Evolutionary conservation across 495 filamentous ascomycete species (phyloP).

Genomic region (Podospora bellae-mahoneyi): DNA sequence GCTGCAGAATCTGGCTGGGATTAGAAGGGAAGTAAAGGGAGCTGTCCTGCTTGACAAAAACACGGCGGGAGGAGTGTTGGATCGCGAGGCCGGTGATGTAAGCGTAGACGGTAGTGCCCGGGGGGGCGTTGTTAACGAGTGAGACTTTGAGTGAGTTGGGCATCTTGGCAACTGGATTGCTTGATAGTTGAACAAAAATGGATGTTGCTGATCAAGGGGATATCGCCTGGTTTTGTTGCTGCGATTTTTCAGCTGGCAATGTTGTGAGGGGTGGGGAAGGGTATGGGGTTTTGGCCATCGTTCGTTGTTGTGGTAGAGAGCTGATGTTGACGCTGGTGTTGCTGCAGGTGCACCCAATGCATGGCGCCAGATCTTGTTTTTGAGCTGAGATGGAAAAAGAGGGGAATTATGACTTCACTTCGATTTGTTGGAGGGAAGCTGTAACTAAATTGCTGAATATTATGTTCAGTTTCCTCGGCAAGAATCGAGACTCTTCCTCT

Average conservation of each 20-base stretch:
- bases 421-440: not conserved
- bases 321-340: not conserved
- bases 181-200: not conserved
- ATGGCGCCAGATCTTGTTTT: not conserved
- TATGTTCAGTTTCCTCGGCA: no score
- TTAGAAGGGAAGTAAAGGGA: slow-evolving; percentile 39
- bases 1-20: slow-evolving; percentile 38
- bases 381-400: not conserved
- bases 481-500: no score
- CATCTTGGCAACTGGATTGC: slow-evolving; percentile 26
- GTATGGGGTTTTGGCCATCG: not conserved
- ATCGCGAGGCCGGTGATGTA: slow-evolving; percentile 47
- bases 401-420: not conserved
- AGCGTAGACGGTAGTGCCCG: slow-evolving; percentile 31
- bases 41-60: slow-evolving; percentile 35
- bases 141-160: slow-evolving; percentile 40
- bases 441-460: not conserved
- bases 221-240: not conserved
- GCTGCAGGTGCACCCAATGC: not conserved
- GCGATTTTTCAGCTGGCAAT: not conserved
- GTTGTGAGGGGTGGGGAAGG: not conserved
- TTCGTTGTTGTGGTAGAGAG: not conserved
- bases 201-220: not conserved
- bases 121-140: slow-evolving; percentile 35
- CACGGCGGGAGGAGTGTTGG: slow-evolving; percentile 34